A percentile compares a stretch with the other conserved stretches of the same genome.
Conservation (phyloP, 1,284 basidiomycete species). For the Taiwanofungus camphoratus region DNA sequence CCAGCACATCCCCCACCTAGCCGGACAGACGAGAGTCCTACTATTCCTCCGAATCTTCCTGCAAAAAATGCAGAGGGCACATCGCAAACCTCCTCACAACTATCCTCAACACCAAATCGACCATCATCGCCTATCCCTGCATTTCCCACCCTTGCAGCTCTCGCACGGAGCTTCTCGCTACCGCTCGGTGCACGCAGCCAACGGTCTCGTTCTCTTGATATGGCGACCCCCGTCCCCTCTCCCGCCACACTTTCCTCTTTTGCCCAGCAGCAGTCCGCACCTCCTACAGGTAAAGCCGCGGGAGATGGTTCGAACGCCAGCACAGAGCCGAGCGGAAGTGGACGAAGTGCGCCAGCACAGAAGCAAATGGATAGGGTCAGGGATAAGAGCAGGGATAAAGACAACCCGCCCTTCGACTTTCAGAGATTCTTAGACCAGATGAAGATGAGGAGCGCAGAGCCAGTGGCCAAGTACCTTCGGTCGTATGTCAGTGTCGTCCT, state of each 20-base stretch:
- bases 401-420: slow-evolving; percentile 67
- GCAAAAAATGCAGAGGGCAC: slow-evolving; percentile 20
- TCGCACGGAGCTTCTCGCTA: slow-evolving; percentile 59
- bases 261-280: slow-evolving; percentile 41
- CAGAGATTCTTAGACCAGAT: slow-evolving; percentile 89
- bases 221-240: slow-evolving; percentile 43
- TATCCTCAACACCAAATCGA: slow-evolving; percentile 16
- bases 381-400: slow-evolving; percentile 16
- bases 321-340: slow-evolving; percentile 14
- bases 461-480: slow-evolving; percentile 85
- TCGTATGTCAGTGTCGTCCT: slow-evolving; percentile 53
- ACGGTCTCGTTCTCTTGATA: slow-evolving; percentile 54
- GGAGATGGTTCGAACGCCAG: neutral
- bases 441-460: slow-evolving; percentile 78
- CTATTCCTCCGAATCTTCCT: slow-evolving; percentile 7
- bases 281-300: slow-evolving; percentile 5
- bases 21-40: slow-evolving; percentile 18
- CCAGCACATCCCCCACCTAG: slow-evolving; percentile 52
- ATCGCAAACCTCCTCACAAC: slow-evolving; percentile 21
- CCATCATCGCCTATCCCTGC: slow-evolving; percentile 32
- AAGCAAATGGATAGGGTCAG: neutral
- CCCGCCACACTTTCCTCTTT: slow-evolving; percentile 51
- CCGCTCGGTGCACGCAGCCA: slow-evolving; percentile 36
- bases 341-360: slow-evolving; percentile 19
- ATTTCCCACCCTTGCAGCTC: slow-evolving; percentile 55